Percentiles rank a stretch among this genome's conserved stretches.
phyloP scores from a whole-genome alignment of 176 grass and related monocot species.

The Juncus inflexus region DNA sequence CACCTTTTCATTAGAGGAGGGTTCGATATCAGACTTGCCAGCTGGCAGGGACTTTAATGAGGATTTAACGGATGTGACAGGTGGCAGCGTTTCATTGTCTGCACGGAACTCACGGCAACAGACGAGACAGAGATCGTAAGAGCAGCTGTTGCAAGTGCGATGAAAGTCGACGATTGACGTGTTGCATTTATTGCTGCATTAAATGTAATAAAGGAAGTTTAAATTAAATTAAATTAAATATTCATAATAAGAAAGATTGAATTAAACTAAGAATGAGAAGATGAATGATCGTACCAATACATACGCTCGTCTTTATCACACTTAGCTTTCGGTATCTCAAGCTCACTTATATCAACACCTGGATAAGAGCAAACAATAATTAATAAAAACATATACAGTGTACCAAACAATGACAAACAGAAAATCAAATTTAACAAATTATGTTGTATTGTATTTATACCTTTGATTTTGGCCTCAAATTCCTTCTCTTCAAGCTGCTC shows the following conservation, averaged over 20 bases:
- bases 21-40: background rate
- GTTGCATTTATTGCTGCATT: conserved; percentile 55
- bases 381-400: background rate
- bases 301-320: conserved; percentile 41
- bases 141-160: conserved; percentile 54
- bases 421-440: background rate
- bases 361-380: conserved; percentile 12
- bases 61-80: background rate
- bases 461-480: conserved; percentile 54
- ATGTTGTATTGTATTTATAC: conserved; percentile 20
- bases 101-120: conserved; percentile 64
- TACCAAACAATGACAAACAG: background rate
- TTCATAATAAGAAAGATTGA: background rate
- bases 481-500: conserved; percentile 58
- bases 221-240: background rate
- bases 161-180: conserved; percentile 87
- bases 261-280: conserved; percentile 7
- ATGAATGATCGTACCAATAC: conserved; percentile 49
- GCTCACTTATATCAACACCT: conserved; percentile 32
- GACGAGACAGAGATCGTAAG: conserved; percentile 60
- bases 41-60: background rate
- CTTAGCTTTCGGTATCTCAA: conserved; percentile 30
- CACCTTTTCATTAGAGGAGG: too few species aligned
- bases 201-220: conserved; percentile 19
- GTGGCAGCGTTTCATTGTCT: background rate